Evolutionary conservation across 1,284 basidiomycete genomes (phyloP).

Genomic region (Puccinia coronata): DNA sequence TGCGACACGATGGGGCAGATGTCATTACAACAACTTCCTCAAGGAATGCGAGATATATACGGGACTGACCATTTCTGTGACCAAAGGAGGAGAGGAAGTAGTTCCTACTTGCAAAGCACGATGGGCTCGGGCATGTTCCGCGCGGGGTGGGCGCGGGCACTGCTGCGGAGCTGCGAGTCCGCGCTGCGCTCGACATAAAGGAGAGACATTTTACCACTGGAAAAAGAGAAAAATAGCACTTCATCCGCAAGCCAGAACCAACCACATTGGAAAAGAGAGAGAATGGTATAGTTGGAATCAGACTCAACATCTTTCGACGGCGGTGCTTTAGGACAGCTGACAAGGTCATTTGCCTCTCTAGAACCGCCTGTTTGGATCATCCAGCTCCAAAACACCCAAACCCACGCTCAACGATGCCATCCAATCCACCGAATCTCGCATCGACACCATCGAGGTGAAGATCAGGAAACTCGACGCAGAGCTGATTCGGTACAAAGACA

Average conservation of each 20-base stretch:
- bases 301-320: neutral
- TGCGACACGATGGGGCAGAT: no score
- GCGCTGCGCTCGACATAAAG: no score
- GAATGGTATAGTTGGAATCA: neutral
- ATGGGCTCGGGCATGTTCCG: neutral
- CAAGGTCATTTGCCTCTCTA: neutral
- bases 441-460: conserved; percentile 92
- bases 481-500: conserved; percentile 86
- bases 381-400: conserved; percentile 65
- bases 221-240: no score
- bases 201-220: no score
- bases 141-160: no score
- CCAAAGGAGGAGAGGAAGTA: neutral
- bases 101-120: no score
- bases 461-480: conserved; percentile 95
- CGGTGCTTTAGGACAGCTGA: neutral
- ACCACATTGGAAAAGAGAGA: neutral
- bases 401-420: conserved; percentile 88
- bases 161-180: no score
- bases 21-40: no score
- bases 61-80: neutral
- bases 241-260: no score
- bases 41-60: neutral
- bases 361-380: conserved; percentile 61
- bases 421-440: conserved; percentile 81